Conservation (phyloP, 345 rosid genomes). For the Gossypium australe region DNA sequence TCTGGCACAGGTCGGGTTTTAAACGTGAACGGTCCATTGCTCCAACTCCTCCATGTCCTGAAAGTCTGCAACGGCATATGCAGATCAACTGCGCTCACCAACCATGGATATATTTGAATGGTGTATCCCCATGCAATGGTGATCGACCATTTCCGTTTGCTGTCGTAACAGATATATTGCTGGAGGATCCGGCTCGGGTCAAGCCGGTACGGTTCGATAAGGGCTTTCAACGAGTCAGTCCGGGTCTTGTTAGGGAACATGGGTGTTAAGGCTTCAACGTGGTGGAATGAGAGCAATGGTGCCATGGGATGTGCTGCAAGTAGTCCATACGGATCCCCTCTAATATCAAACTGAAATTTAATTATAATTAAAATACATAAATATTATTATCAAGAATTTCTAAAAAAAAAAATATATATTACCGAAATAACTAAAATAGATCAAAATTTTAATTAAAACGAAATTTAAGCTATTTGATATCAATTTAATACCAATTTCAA, state of each 20-base stretch:
- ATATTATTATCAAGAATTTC: too few species aligned
- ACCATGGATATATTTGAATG: constrained; percentile 50
- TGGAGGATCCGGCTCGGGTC: constrained; percentile 74
- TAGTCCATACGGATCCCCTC: constrained; percentile 63
- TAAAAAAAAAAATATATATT: too few species aligned
- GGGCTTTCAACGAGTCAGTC: constrained; percentile 40
- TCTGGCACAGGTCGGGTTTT: constrained; percentile 44
- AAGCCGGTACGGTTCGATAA: constrained; percentile 35
- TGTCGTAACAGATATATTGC: constrained; percentile 55
- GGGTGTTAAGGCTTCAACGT: constrained; percentile 49
- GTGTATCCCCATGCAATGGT: constrained; percentile 90
- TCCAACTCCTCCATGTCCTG: constrained; percentile 62
- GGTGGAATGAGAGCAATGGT: constrained; percentile 76
- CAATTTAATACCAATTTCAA: too few species aligned
- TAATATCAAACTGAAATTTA: constrained; percentile 56
- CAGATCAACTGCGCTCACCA: constrained; percentile 36
- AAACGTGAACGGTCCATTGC: constrained; percentile 68
- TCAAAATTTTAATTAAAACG: too few species aligned
- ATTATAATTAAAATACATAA: too few species aligned
- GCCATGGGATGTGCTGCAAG: constrained; percentile 75
- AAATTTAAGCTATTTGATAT: too few species aligned
- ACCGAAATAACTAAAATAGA: too few species aligned
- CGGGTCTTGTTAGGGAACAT: constrained; percentile 51
- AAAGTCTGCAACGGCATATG: constrained; percentile 62
- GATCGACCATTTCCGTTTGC: constrained; percentile 54